Conservation (phyloP, 768 basidiomycete genomes). For the Suillus ampliporus region DNA sequence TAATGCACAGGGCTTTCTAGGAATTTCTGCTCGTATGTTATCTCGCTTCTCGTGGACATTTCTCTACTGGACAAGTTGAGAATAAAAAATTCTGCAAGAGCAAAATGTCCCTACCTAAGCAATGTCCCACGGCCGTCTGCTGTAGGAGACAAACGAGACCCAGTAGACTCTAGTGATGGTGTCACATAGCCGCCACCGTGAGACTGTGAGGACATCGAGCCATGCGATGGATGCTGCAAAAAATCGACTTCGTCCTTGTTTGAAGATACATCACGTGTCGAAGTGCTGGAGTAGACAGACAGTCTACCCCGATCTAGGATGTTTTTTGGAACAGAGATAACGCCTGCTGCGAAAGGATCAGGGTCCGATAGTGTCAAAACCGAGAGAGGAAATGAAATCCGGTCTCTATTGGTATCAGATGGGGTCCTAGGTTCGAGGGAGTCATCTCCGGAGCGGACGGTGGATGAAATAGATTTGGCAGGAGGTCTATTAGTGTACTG, state of each 20-base stretch:
- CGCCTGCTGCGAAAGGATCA: constrained; percentile 66
- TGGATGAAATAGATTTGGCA: constrained; percentile 62
- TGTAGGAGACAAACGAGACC: constrained; percentile 8
- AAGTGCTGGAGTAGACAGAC: constrained; percentile 59
- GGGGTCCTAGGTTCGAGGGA: constrained; percentile 61
- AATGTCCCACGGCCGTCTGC: constrained; percentile 13
- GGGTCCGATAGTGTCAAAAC: constrained; percentile 65
- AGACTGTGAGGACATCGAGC: constrained; percentile 63
- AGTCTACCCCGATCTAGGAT: constrained; percentile 51
- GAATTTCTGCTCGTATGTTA: background rate
- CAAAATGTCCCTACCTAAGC: constrained; percentile 8
- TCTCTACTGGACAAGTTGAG: background rate
- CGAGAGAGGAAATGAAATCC: constrained; percentile 47
- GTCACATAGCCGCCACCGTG: constrained; percentile 26
- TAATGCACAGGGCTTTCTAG: background rate
- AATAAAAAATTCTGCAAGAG: background rate
- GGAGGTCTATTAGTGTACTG: constrained; percentile 47
- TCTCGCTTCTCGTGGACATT: background rate
- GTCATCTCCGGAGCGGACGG: constrained; percentile 55
- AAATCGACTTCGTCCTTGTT: constrained; percentile 44
- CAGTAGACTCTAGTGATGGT: constrained; percentile 2
- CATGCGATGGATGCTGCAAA: constrained; percentile 56
- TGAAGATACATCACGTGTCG: constrained; percentile 48
- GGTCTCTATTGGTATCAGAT: constrained; percentile 43
- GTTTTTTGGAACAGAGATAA: constrained; percentile 46